A percentile compares a stretch with the other conserved stretches of the same genome.
Conservation (phyloP, 2,329 filamentous ascomycete genomes). For the Thermomyces lanuginosus region DNA sequence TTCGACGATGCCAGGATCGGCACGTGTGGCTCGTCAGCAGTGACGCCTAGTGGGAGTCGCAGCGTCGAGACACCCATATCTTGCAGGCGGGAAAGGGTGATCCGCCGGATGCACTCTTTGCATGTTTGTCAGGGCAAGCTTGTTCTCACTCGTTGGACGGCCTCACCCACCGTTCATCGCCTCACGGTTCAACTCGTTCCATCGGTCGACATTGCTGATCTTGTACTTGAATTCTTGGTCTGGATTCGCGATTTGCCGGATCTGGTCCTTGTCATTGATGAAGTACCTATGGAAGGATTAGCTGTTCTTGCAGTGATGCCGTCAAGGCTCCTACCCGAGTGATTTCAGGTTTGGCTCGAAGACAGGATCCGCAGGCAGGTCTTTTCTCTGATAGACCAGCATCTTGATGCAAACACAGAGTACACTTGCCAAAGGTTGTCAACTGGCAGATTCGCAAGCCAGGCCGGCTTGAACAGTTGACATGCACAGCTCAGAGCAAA, state of each 20-base stretch:
- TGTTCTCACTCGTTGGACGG: conserved; percentile 2
- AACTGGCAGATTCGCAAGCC: too few species aligned
- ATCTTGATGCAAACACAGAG: too few species aligned
- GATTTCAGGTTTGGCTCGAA: conserved; percentile 50
- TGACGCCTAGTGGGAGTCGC: conserved; percentile 43
- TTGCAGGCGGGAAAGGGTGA: conserved; percentile 47
- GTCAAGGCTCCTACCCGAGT: conserved; percentile 46
- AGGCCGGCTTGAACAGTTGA: background rate
- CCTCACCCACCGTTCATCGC: conserved; percentile 48
- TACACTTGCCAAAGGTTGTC: too few species aligned
- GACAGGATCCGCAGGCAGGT: conserved; percentile 52
- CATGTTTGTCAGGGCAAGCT: background rate
- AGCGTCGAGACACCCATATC: conserved; percentile 43
- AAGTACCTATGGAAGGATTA: conserved; percentile 46
- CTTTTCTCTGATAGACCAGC: conserved; percentile 56
- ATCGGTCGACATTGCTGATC: conserved; percentile 54
- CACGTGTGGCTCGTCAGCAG: conserved; percentile 39
- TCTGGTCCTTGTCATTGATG: conserved; percentile 57
- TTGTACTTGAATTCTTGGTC: conserved; percentile 59
- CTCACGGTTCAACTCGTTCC: conserved; percentile 60
- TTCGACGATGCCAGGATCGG: conserved; percentile 50
- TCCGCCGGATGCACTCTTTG: conserved; percentile 44
- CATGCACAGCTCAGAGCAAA: conserved; percentile 1
- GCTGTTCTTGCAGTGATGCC: background rate
- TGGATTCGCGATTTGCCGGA: conserved; percentile 52